Evolutionary conservation across 1,284 basidiomycete species (phyloP).

Genomic region (Ceratorhiza oryzae-sativae): DNA sequence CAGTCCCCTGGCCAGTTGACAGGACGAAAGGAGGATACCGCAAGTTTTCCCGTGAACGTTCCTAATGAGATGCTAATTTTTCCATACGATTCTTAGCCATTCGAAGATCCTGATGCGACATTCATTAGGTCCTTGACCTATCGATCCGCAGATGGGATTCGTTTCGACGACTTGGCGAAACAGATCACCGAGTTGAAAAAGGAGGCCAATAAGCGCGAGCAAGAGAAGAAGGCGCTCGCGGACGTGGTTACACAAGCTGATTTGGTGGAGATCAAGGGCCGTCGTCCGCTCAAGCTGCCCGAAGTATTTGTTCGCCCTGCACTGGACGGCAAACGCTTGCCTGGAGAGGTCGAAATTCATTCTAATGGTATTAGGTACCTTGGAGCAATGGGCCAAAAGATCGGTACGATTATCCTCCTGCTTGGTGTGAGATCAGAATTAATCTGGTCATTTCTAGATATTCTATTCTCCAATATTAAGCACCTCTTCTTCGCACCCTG

Average conservation of each 20-base stretch:
- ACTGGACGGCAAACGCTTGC: constrained; percentile 88
- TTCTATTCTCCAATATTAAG: constrained; percentile 97
- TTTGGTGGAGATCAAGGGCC: constrained; percentile 81
- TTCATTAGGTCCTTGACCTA: constrained; percentile 97
- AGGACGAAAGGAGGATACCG: constrained; percentile 98
- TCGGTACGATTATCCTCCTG: constrained; percentile 64
- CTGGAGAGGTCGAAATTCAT: constrained; percentile 97
- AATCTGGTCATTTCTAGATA: constrained; percentile 61
- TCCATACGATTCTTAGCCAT: constrained; percentile 65
- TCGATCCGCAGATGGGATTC: constrained; percentile 86
- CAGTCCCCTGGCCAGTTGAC: constrained; percentile 97
- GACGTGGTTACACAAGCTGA: constrained; percentile 97
- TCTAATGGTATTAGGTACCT: constrained; percentile 96
- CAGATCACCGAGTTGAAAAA: constrained; percentile 97
- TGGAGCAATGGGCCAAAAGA: constrained; percentile 89
- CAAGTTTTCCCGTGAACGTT: constrained; percentile 50
- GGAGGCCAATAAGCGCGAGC: constrained; percentile 94
- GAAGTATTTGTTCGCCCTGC: constrained; percentile 96
- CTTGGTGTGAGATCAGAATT: constrained; percentile 7
- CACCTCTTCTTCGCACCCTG: constrained; percentile 99
- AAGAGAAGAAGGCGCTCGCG: constrained; percentile 97
- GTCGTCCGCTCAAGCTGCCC: constrained; percentile 81
- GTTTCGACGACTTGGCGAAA: constrained; percentile 88
- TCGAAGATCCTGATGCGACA: constrained; percentile 96
- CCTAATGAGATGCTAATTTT: not conserved